Evolutionary conservation across 768 basidiomycete genomes (phyloP).

Genomic region (Cystobasidium tubakii): DNA sequence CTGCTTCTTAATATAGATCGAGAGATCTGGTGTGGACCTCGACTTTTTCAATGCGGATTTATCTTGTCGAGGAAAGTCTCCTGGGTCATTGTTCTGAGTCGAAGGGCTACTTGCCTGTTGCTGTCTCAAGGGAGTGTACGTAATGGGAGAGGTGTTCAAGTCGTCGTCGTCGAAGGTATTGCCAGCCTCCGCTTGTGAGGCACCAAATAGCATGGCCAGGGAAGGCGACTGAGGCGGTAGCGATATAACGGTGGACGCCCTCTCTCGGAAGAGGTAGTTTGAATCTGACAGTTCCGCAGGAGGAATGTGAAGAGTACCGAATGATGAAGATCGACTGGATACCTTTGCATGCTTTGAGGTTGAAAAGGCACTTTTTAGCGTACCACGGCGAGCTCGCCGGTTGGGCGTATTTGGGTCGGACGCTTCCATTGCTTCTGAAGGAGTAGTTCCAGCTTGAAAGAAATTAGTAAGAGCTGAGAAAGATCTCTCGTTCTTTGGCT

Average conservation of each 20-base stretch:
- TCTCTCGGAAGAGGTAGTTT: neutral
- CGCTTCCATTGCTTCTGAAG: neutral
- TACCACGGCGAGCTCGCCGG: neutral
- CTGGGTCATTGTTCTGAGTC: no score
- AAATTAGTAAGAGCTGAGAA: constrained; percentile 7
- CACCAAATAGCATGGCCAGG: neutral
- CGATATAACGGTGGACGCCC: neutral
- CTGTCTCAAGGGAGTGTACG: neutral
- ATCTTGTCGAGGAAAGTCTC: neutral
- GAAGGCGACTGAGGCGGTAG: neutral
- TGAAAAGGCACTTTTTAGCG: neutral
- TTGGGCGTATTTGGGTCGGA: neutral
- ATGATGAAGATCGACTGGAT: neutral
- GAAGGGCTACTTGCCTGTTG: no score
- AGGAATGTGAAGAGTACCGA: neutral
- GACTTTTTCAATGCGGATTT: neutral
- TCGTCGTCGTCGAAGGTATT: neutral
- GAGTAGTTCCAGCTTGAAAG: neutral
- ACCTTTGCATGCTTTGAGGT: neutral
- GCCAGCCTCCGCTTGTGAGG: neutral
- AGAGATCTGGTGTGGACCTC: neutral
- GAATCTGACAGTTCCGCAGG: neutral
- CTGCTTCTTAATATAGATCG: neutral
- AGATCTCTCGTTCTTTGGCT: constrained; percentile 5
- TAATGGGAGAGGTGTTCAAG: neutral